Conservation (phyloP, 2,329 filamentous ascomycete genomes). For the Ophiobolus disseminans region DNA sequence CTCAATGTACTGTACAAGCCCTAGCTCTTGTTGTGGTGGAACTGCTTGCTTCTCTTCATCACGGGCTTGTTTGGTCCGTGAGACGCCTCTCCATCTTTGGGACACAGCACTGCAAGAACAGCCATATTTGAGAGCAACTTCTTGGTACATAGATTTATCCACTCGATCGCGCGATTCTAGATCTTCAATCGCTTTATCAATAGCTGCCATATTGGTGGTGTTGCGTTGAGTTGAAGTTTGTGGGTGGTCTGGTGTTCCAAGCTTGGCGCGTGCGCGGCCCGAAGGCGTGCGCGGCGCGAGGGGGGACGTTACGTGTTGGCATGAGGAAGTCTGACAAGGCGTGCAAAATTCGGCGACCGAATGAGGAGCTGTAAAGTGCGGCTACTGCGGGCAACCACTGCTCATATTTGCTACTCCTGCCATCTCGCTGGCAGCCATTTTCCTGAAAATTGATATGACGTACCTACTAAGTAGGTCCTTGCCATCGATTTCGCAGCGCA, state of each 20-base stretch:
- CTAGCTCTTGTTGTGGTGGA: slow-evolving; percentile 10
- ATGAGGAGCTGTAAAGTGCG: too few species aligned
- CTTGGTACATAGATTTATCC: slow-evolving; percentile 6
- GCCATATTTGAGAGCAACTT: slow-evolving; percentile 8
- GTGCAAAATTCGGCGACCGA: too few species aligned
- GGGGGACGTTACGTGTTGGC: neutral
- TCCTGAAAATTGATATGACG: too few species aligned
- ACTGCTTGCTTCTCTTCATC: neutral
- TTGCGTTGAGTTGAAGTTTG: slow-evolving; percentile 4
- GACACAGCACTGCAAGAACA: too few species aligned
- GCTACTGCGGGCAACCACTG: too few species aligned
- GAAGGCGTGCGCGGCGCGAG: neutral
- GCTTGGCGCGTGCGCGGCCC: neutral
- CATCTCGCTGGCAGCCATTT: too few species aligned
- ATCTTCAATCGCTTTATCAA: slow-evolving; percentile 7
- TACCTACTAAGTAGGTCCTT: too few species aligned
- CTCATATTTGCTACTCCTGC: too few species aligned
- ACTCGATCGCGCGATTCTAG: slow-evolving; percentile 9
- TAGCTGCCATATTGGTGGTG: slow-evolving; percentile 19
- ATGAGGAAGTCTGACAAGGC: too few species aligned
- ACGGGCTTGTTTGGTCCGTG: neutral
- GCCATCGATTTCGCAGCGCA: too few species aligned
- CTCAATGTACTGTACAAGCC: slow-evolving; percentile 28
- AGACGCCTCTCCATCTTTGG: slow-evolving; percentile 1
- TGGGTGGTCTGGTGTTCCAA: neutral